Percentiles rank a stretch among this genome's conserved stretches.
These are phyloP conservation scores for Clathrus columnatus DNA, from an alignment of 768 basidiomycete species.

Conservation along the genomic window DNA sequence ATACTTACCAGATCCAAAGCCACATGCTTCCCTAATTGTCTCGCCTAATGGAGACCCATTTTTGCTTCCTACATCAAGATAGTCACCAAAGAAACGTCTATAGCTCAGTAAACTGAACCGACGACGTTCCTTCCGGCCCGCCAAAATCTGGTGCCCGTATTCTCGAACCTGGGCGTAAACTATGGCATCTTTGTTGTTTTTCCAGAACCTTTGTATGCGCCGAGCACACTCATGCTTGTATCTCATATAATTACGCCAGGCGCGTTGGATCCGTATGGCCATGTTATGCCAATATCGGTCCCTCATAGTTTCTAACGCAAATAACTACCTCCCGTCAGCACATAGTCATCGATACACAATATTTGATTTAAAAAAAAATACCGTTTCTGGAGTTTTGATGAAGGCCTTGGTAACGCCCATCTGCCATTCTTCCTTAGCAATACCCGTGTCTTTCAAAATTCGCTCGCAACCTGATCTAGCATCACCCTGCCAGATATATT, in stretches of 20 bases:
- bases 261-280: constrained; percentile 93
- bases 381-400: constrained; percentile 98
- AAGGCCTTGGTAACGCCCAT: constrained; percentile 99
- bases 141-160: constrained; percentile 89
- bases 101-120: constrained; percentile 91
- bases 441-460: constrained; percentile 92
- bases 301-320: constrained; percentile 97
- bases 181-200: constrained; percentile 91
- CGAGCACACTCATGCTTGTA: constrained; percentile 92
- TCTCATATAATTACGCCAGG: constrained; percentile 91
- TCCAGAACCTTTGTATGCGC: constrained; percentile 97
- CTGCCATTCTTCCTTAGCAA: constrained; percentile 96
- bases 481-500: constrained; percentile 95
- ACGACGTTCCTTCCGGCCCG: constrained; percentile 85
- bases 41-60: constrained; percentile 55
- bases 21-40: constrained; percentile 63
- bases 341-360: background rate
- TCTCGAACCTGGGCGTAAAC: constrained; percentile 88
- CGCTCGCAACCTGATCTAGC: constrained; percentile 84
- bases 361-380: constrained; percentile 30
- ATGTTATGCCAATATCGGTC: constrained; percentile 99
- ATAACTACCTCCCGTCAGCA: constrained; percentile 60
- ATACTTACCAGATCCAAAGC: constrained; percentile 60
- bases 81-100: constrained; percentile 93
- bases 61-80: constrained; percentile 82